Base-by-base conservation (phyloP, 2,329 filamentous ascomycete genomes). In the Diaporthe vaccinii region DNA sequence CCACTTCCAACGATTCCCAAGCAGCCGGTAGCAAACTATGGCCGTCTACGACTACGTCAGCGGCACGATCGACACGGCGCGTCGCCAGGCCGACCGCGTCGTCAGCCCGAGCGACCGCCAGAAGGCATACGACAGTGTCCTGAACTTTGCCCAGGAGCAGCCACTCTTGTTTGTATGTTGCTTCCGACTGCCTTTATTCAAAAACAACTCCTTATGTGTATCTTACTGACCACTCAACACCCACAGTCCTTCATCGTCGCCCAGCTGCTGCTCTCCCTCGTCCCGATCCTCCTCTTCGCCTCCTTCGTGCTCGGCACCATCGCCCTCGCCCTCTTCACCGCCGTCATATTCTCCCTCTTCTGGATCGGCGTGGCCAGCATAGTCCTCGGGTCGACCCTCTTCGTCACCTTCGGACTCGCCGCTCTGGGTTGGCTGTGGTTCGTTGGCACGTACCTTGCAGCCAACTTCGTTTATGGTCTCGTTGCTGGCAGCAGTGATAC, bases 121-220 rank as follows among this genome's bases (percentile, higher is more conserved):
- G 77, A 86, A 87, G 74, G 86, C 90, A 57, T 87, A 91, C 78
- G 85, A 89, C 22, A 86, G 85, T 59, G 83, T 90, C 39, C 85
- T 87, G 49, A 81, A 84, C 7, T 93, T 94, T 80, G 91, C 92
- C 22, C 83, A 87, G 8, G 85, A 88, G 67, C 92, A 93, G 74
- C 95, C 95, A 3, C 85, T 95, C 77, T 85, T 95, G 58, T 91
- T 93, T 73, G 93, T 95, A 86, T 31, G 92, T n/a, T 82, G 59
- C n/a, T n/a, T n/a, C n/a, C n/a, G n/a, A n/a, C n/a, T n/a, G n/a
- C n/a, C n/a, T n/a, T n/a, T n/a, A n/a, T n/a, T n/a, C n/a, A n/a
- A n/a, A n/a, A n/a, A n/a, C n/a, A n/a, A n/a, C n/a, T n/a, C n/a
- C n/a, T n/a, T n/a, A n/a, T n/a, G n/a, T n/a, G n/a, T n/a, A n/a